Conservation (phyloP, 495 filamentous ascomycete species). For the Daldinia caldariorum region DNA sequence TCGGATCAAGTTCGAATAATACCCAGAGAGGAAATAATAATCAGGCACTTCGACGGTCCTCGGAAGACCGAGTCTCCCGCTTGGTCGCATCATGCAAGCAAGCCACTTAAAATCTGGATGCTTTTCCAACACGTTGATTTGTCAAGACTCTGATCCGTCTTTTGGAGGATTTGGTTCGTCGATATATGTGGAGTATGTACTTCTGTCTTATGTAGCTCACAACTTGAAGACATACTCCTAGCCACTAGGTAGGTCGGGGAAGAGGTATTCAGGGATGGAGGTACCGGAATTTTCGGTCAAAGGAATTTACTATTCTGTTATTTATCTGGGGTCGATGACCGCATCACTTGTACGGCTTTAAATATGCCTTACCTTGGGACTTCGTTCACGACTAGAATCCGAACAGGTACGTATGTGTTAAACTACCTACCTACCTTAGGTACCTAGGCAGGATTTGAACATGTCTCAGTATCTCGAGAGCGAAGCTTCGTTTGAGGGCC, state of each 20-base stretch:
- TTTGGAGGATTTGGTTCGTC: no score
- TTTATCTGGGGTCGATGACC: not conserved
- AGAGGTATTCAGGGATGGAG: not conserved
- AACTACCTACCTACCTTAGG: no score
- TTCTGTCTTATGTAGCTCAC: no score
- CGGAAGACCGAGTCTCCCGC: slow-evolving; percentile 26
- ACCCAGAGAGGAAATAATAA: slow-evolving; percentile 13
- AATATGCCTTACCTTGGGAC: no score
- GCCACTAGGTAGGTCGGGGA: no score
- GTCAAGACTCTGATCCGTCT: no score
- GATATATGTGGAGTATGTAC: no score
- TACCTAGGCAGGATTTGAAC: not conserved
- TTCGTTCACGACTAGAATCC: not conserved
- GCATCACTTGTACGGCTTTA: not conserved
- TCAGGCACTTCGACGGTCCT: slow-evolving; percentile 9
- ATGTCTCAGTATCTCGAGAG: slow-evolving; percentile 42
- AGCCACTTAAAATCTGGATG: not conserved
- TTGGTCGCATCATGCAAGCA: slow-evolving; percentile 20
- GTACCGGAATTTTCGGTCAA: not conserved
- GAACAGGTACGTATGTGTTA: not conserved
- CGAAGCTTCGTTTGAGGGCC: slow-evolving; percentile 30
- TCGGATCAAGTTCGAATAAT: not conserved
- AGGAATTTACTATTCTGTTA: not conserved
- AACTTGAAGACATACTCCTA: no score
- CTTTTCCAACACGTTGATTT: not conserved